phyloP scores from a whole-genome alignment of 495 filamentous ascomycete genomes.

The Xylaria scruposa region DNA sequence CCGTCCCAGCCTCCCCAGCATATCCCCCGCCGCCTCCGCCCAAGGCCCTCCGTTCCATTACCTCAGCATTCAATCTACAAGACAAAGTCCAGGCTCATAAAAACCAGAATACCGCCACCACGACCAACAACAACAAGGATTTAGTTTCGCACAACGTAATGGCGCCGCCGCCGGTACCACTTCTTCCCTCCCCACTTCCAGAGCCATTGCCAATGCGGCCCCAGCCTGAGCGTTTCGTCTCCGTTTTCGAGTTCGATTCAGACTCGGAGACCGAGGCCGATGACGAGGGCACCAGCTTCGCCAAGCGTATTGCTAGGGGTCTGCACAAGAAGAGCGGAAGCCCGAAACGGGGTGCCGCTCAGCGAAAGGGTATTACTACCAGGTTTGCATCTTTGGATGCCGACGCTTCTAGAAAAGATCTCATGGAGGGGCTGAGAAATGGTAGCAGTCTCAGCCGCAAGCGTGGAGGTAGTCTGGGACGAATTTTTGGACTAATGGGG shows the following conservation, averaged over 20 bases:
- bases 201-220: constrained; percentile 23
- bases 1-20: constrained; percentile 32
- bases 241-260: constrained; percentile 41
- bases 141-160: constrained; percentile 19
- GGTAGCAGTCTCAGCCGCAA: constrained; percentile 29
- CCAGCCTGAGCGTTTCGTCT: constrained; percentile 33
- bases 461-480: constrained; percentile 40
- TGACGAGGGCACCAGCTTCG: constrained; percentile 31
- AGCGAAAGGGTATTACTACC: constrained; percentile 22
- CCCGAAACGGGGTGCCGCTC: constrained; percentile 32
- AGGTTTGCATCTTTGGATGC: constrained; percentile 7
- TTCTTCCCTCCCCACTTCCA: constrained; percentile 22
- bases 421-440: constrained; percentile 20
- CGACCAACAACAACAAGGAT: background rate
- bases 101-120: no score
- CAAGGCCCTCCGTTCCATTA: constrained; percentile 28
- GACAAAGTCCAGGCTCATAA: constrained; percentile 5
- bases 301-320: constrained; percentile 38
- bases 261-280: constrained; percentile 35
- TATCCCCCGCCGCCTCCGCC: constrained; percentile 35
- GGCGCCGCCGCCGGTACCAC: constrained; percentile 28
- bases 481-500: constrained; percentile 35
- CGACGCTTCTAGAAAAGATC: constrained; percentile 23
- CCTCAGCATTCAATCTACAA: constrained; percentile 36
- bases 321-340: constrained; percentile 42